Percentiles rank a stretch among this genome's conserved stretches.
Conservation (phyloP, 306 rosid species). For the Cucurbita maxima region DNA sequence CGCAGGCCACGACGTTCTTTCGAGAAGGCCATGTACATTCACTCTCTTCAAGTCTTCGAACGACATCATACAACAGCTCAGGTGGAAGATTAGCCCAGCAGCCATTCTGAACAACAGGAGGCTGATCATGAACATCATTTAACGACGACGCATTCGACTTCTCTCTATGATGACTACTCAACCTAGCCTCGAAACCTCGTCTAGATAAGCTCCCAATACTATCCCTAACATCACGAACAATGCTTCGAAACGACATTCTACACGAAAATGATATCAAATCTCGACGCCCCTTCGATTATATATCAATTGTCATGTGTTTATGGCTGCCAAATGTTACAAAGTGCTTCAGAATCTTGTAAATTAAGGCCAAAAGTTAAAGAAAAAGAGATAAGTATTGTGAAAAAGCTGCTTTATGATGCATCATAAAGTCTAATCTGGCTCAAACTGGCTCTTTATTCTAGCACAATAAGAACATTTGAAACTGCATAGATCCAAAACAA, state of each 20-base stretch:
- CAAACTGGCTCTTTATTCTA: background rate
- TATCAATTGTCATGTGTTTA: background rate
- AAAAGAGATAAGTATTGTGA: background rate
- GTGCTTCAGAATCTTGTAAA: conserved; percentile 2
- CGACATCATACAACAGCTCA: conserved; percentile 68
- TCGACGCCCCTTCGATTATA: background rate
- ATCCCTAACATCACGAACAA: conserved; percentile 80
- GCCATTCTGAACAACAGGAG: conserved; percentile 38
- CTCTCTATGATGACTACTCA: conserved; percentile 56
- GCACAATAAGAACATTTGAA: background rate
- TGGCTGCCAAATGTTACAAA: conserved; percentile 6
- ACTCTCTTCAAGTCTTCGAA: conserved; percentile 69
- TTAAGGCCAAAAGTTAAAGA: conserved; percentile 7
- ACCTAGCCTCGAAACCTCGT: conserved; percentile 63
- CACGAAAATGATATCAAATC: background rate
- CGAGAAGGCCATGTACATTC: conserved; percentile 84
- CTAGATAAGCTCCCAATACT: conserved; percentile 86
- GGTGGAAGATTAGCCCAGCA: conserved; percentile 86
- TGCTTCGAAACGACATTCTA: conserved; percentile 84
- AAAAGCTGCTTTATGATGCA: conserved; percentile 9
- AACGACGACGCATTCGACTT: conserved; percentile 50
- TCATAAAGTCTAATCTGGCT: conserved; percentile 5
- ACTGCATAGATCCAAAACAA: background rate
- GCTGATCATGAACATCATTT: conserved; percentile 41
- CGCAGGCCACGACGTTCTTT: conserved; percentile 62